Evolutionary conservation across 2,329 filamentous ascomycete genomes (phyloP).

Genomic region (Fusarium lateritium): DNA sequence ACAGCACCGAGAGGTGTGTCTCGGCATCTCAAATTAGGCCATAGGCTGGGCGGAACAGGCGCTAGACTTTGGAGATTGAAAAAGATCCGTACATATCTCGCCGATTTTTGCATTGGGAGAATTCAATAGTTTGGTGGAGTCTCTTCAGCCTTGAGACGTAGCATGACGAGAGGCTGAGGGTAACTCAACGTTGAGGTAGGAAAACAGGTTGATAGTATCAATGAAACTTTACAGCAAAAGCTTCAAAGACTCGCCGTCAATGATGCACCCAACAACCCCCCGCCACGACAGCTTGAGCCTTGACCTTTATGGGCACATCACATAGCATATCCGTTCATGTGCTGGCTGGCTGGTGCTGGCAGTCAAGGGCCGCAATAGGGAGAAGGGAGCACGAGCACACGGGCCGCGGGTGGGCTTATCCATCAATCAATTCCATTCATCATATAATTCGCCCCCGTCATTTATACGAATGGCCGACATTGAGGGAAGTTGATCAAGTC

Average conservation of each 20-base stretch:
- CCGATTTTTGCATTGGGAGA: constrained; percentile 9
- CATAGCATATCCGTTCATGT: constrained; percentile 19
- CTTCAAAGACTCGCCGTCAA: constrained; percentile 9
- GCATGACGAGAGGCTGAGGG: constrained; percentile 17
- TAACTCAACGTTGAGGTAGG: constrained; percentile 12
- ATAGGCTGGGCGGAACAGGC: constrained; percentile 29
- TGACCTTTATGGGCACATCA: constrained; percentile 2
- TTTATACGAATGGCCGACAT: constrained; percentile 19
- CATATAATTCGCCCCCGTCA: constrained; percentile 20
- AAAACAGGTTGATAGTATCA: constrained; percentile 2
- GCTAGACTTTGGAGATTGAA: constrained; percentile 35
- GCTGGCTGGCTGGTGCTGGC: constrained; percentile 10
- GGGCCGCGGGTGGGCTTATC: constrained; percentile 37
- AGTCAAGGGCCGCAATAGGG: constrained; percentile 22
- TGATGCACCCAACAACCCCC: constrained; percentile 8
- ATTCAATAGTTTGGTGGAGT: constrained; percentile 38
- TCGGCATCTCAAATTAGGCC: constrained; percentile 31
- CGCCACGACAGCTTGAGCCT: neutral
- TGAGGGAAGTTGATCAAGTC: constrained; percentile 11
- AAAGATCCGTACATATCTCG: constrained; percentile 5
- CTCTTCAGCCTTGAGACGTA: constrained; percentile 12
- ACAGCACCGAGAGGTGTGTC: constrained; percentile 23
- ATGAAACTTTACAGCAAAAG: constrained; percentile 11
- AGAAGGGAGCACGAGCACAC: constrained; percentile 33
- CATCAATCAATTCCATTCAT: constrained; percentile 25